Conservation (phyloP, 2,329 filamentous ascomycete genomes). For the Fusarium vanettenii region DNA sequence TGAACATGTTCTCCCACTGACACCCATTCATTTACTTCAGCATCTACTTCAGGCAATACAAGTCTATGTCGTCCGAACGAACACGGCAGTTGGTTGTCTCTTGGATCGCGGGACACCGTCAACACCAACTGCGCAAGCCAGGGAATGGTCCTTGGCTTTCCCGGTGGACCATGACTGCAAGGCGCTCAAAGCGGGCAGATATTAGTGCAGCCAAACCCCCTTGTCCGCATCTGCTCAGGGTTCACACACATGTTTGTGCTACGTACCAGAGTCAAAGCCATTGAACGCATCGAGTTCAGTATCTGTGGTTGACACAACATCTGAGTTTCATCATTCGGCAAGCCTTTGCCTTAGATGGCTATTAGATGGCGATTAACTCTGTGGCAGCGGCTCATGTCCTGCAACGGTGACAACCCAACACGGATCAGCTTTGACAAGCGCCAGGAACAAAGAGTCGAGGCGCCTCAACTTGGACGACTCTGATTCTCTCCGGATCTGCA, state of each 20-base stretch:
- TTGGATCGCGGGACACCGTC: conserved; percentile 20
- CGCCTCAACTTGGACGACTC: conserved; percentile 10
- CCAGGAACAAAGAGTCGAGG: conserved; percentile 20
- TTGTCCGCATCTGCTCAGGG: conserved; percentile 36
- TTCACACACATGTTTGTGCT: conserved; percentile 33
- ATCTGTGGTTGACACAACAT: conserved; percentile 11
- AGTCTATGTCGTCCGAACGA: background rate
- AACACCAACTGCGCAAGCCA: conserved; percentile 29
- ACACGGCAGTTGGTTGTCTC: conserved; percentile 21
- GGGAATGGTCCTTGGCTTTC: conserved; percentile 12
- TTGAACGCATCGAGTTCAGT: conserved; percentile 8
- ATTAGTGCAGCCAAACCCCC: conserved; percentile 35
- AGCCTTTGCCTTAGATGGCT: background rate
- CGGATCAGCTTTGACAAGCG: conserved; percentile 10
- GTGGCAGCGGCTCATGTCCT: background rate
- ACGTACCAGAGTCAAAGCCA: background rate
- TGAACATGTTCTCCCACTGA: background rate
- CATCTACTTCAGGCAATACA: background rate
- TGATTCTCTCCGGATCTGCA: conserved; percentile 30
- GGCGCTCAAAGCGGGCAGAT: conserved; percentile 38
- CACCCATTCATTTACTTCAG: background rate
- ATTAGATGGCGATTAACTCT: conserved; percentile 6
- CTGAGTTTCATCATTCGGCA: conserved; percentile 23
- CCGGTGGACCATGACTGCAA: conserved; percentile 37
- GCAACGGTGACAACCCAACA: background rate